These are phyloP conservation scores for Globisporangium cylindrosporum DNA, from an alignment of 352 stramenopile genomes.

Conservation along the genomic window DNA sequence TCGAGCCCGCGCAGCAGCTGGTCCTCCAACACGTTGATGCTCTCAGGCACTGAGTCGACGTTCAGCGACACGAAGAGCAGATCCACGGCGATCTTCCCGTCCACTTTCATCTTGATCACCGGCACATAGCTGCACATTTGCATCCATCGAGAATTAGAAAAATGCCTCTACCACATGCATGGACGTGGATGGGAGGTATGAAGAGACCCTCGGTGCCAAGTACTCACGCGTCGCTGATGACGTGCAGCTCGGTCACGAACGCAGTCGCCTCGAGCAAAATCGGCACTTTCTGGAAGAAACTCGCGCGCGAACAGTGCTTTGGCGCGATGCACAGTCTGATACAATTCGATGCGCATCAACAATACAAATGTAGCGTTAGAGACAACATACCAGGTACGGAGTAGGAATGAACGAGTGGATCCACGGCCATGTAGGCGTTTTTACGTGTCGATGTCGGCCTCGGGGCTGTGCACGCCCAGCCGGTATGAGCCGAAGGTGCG, in stretches of 20 bases:
- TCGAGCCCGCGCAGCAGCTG: conserved; percentile 87
- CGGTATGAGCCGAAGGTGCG: conserved; percentile 92
- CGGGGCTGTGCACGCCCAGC: conserved; percentile 80
- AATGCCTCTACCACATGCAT: neutral
- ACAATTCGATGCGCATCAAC: neutral
- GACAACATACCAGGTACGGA: neutral
- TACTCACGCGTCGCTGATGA: conserved; percentile 87
- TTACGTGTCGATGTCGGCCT: conserved; percentile 86
- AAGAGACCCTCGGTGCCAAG: neutral
- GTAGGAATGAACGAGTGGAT: neutral
- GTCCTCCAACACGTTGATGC: conserved; percentile 83
- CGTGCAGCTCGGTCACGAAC: conserved; percentile 67
- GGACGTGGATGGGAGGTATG: neutral
- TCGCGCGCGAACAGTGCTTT: conserved; percentile 71
- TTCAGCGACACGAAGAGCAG: conserved; percentile 90
- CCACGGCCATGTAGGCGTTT: neutral
- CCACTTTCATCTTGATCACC: conserved; percentile 93
- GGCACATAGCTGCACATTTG: conserved; percentile 62
- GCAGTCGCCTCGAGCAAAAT: conserved; percentile 71
- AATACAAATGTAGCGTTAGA: neutral
- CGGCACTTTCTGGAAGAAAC: conserved; percentile 87
- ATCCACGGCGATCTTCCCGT: conserved; percentile 86
- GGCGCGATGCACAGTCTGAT: conserved; percentile 79
- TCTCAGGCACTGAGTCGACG: conserved; percentile 50
- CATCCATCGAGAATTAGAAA: no score